Conservation (phyloP, 805 yeast species). For the Wickerhamiella cacticola region DNA sequence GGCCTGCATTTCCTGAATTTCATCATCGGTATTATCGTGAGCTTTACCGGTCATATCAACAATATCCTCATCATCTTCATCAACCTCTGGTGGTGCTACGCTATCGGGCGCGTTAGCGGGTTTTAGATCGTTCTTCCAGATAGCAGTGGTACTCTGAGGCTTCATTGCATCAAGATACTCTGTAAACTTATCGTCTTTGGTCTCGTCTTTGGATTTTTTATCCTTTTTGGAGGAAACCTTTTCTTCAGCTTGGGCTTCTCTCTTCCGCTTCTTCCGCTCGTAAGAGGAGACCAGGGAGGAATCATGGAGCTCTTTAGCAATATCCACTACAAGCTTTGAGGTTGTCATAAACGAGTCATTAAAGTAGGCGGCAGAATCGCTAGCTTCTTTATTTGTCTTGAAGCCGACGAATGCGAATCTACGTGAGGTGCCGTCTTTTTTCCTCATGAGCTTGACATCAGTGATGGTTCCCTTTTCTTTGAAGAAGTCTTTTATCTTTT, state of each 20-base stretch:
- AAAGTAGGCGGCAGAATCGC: constrained; percentile 61
- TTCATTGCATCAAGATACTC: constrained; percentile 80
- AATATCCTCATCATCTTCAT: constrained; percentile 37
- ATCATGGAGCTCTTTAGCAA: constrained; percentile 80
- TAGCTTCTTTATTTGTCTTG: constrained; percentile 61
- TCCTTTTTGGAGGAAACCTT: constrained; percentile 18
- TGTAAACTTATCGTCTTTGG: constrained; percentile 38
- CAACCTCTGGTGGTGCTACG: constrained; percentile 26
- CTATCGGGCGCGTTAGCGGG: constrained; percentile 21
- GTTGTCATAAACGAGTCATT: constrained; percentile 75
- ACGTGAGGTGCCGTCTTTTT: constrained; percentile 74
- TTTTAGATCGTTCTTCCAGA: constrained; percentile 29
- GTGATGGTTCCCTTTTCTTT: constrained; percentile 50
- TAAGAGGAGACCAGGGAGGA: constrained; percentile 49
- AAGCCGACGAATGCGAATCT: constrained; percentile 90
- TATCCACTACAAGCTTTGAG: constrained; percentile 58
- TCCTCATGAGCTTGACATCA: constrained; percentile 76
- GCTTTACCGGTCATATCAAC: constrained; percentile 11
- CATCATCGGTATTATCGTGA: constrained; percentile 14
- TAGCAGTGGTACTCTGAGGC: constrained; percentile 38
- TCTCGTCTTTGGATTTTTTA: constrained; percentile 31
- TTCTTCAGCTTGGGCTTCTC: constrained; percentile 8
- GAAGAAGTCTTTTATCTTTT: constrained; percentile 56
- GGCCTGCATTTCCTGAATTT: constrained; percentile 27
- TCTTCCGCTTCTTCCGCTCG: constrained; percentile 22